phyloP scores from a whole-genome alignment of 129 eudicot species.

The Heracleum sosnowskyi region DNA sequence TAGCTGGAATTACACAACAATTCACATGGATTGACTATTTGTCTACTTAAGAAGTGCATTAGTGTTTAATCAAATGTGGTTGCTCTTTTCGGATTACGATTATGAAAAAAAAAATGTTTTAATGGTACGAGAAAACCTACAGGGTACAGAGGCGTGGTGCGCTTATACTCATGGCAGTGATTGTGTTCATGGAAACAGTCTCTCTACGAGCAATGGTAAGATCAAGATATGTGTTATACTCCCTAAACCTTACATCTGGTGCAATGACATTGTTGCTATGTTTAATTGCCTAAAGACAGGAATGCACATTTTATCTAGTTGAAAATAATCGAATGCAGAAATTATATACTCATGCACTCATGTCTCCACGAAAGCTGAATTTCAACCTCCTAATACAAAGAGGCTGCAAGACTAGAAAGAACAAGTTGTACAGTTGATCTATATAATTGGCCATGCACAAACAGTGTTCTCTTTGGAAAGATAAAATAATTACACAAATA shows the following conservation, averaged over 20 bases:
- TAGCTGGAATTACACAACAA: not conserved
- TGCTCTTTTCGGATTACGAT: not conserved
- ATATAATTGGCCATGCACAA: not conserved
- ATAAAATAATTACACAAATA: not conserved
- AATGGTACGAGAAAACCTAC: not conserved
- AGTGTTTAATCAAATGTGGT: not conserved
- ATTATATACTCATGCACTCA: not conserved
- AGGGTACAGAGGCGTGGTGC: not conserved
- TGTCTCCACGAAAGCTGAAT: not conserved
- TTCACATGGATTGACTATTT: not conserved
- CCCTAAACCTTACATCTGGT: not conserved
- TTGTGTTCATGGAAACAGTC: not conserved
- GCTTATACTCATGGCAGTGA: not conserved
- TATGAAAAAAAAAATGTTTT: not conserved
- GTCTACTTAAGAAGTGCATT: not conserved
- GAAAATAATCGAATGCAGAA: not conserved
- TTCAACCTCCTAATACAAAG: not conserved
- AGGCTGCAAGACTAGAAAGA: not conserved
- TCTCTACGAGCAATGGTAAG: not conserved
- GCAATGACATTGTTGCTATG: not conserved
- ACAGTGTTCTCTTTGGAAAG: not conserved
- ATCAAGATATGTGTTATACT: no score
- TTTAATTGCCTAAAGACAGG: not conserved
- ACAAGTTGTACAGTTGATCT: not conserved
- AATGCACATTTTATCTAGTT: not conserved